phyloP scores from a whole-genome alignment of 1,284 basidiomycete species.

The Trametes polyzona region DNA sequence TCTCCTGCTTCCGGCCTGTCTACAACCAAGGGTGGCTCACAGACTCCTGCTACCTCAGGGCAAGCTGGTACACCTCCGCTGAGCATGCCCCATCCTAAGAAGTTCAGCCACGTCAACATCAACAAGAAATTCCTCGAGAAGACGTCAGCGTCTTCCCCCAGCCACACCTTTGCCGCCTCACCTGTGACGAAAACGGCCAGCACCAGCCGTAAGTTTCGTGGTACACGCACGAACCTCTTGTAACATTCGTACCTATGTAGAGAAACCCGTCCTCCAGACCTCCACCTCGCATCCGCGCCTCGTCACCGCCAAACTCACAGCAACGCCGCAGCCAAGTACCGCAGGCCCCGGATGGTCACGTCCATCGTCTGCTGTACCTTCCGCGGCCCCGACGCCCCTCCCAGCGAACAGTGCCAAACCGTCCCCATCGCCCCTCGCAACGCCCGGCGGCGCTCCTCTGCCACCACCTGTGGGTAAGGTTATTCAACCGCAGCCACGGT shows the following conservation, averaged over 20 bases:
- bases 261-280: slow-evolving; percentile 57
- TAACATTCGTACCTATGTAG: slow-evolving; percentile 39
- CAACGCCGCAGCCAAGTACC: slow-evolving; percentile 55
- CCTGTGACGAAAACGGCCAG: slow-evolving; percentile 52
- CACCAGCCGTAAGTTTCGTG: slow-evolving; percentile 51
- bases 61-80: slow-evolving; percentile 30
- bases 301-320: slow-evolving; percentile 85
- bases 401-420: slow-evolving; percentile 38
- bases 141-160: slow-evolving; percentile 55
- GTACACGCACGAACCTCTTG: slow-evolving; percentile 5
- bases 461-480: slow-evolving; percentile 63
- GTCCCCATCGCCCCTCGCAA: slow-evolving; percentile 33
- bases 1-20: slow-evolving; percentile 31
- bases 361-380: slow-evolving; percentile 70
- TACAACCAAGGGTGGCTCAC: slow-evolving; percentile 27
- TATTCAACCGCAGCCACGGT: slow-evolving; percentile 69
- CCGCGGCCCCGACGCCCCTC: slow-evolving; percentile 48
- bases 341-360: slow-evolving; percentile 76
- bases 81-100: slow-evolving; percentile 68
- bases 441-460: slow-evolving; percentile 42
- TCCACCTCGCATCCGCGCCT: slow-evolving; percentile 72
- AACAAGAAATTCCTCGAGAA: slow-evolving; percentile 95
- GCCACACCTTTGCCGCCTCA: slow-evolving; percentile 44
- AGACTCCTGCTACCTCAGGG: slow-evolving; percentile 24
- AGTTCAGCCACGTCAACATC: slow-evolving; percentile 86